Conservation (phyloP, 306 rosid species). For the Cajanus cajan region DNA sequence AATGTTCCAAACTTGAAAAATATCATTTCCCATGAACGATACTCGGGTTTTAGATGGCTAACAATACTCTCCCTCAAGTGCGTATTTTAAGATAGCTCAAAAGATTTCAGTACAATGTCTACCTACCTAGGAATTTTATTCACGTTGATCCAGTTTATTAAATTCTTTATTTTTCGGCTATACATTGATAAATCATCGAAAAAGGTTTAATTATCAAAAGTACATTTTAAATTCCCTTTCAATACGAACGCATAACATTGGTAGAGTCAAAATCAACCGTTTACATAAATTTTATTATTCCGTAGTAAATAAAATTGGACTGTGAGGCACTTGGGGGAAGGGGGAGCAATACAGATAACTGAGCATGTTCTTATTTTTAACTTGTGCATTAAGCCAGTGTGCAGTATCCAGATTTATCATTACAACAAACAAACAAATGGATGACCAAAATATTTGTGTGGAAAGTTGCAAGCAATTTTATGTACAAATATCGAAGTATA, state of each 20-base stretch:
- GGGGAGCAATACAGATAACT: neutral
- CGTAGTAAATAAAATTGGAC: neutral
- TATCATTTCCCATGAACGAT: no score
- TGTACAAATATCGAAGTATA: constrained; percentile 52
- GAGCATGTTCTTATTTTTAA: constrained; percentile 8
- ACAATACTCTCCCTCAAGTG: no score
- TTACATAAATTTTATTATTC: neutral
- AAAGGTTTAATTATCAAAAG: neutral
- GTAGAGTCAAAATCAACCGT: neutral
- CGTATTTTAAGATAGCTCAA: no score
- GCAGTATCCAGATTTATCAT: constrained; percentile 26
- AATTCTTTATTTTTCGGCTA: no score
- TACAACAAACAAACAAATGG: constrained; percentile 40
- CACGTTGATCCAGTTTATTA: no score
- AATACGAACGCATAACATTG: neutral
- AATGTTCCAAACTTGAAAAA: no score
- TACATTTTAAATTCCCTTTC: no score
- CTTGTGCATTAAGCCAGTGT: constrained; percentile 13
- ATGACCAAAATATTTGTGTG: constrained; percentile 26
- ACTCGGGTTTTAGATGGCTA: no score
- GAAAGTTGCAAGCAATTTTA: constrained; percentile 45
- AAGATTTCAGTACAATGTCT: no score
- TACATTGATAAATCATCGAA: no score
- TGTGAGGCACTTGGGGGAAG: neutral
- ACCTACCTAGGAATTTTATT: no score